Base-by-base conservation (phyloP, 2,329 filamentous ascomycete species). In the Aureobasidium namibiae region DNA sequence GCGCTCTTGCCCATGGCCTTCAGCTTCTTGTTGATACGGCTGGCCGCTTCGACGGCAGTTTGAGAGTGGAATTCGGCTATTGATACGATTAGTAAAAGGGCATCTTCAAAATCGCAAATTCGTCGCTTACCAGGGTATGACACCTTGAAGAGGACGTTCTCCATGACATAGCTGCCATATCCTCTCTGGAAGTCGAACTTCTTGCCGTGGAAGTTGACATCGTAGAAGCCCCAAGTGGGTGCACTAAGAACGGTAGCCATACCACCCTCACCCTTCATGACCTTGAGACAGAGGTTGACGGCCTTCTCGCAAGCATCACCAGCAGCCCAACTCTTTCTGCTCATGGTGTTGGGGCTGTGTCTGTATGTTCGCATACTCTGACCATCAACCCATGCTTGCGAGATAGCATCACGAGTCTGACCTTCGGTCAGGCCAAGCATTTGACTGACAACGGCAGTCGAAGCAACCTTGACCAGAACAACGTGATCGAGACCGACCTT, bases 131-230 rank as follows among this genome's bases (percentile, higher is more conserved):
- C 89, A 71, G 92, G 92, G 75, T 96, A 97, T 46, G 94, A 99
- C 62, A 99, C 94, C 84, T 99, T 99, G 87, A 99, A 99, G 64
- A 99, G 86, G 62, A 99, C 91, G 71, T 97, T 99, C 85, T 99
- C 94, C 94, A 99, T 99, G 66, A 99, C 94, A 75, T 99, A 99
- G 81, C 89, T 95, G 72, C 92, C 92, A 72, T 99, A 99, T 61
- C 87, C 85, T 63, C 94, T 86, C 81, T 97, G 92, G 82, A 96
- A 99, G 75, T 91, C 80, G 74, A 99, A 99, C 76, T 89, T 89
- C 69, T 95, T 90, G 77, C 91, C 91, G 80, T 92, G 90, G 82
- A 97, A 99, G 64, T 95, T 83, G 65, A 97, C 92, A 72, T 99
- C 94, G 78, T 99, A 99, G 83, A 97, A 99, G 61, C 94, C 94